Evolutionary conservation across 1,284 basidiomycete genomes (phyloP).

Genomic region (Stygiomarasmius scandens): DNA sequence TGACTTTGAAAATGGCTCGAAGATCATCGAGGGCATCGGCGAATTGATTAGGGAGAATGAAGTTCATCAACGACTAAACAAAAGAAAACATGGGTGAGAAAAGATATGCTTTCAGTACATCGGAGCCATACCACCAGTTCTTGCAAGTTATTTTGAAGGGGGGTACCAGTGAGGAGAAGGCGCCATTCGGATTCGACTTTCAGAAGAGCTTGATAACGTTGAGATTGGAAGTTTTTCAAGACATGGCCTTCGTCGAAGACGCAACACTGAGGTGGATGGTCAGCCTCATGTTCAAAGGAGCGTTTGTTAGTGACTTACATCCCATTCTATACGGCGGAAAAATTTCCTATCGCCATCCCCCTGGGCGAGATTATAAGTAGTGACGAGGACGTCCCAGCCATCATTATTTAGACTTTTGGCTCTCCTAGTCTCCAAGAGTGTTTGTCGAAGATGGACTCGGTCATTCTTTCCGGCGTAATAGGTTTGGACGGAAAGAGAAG

Average conservation of each 20-base stretch:
- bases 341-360: slow-evolving; percentile 91
- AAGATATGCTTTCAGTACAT: background rate
- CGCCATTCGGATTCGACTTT: slow-evolving; percentile 89
- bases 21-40: slow-evolving; percentile 75
- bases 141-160: slow-evolving; percentile 89
- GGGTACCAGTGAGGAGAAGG: slow-evolving; percentile 93
- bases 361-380: slow-evolving; percentile 94
- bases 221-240: slow-evolving; percentile 95
- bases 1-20: slow-evolving; percentile 96
- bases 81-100: slow-evolving; percentile 9
- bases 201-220: slow-evolving; percentile 89
- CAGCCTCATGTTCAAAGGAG: slow-evolving; percentile 5
- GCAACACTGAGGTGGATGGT: slow-evolving; percentile 60
- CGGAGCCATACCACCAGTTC: slow-evolving; percentile 84
- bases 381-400: slow-evolving; percentile 92
- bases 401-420: slow-evolving; percentile 41
- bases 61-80: slow-evolving; percentile 93
- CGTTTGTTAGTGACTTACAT: slow-evolving; percentile 56
- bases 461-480: slow-evolving; percentile 96
- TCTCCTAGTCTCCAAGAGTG: slow-evolving; percentile 61
- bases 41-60: slow-evolving; percentile 94
- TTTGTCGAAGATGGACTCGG: slow-evolving; percentile 76
- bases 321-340: slow-evolving; percentile 90
- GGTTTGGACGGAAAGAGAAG: slow-evolving; percentile 82
- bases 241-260: slow-evolving; percentile 97